Evolutionary conservation across 2,329 filamentous ascomycete species (phyloP), one percentile per base, ranked within the genome.

Genomic region (Colletotrichum tofieldiae): DNA sequence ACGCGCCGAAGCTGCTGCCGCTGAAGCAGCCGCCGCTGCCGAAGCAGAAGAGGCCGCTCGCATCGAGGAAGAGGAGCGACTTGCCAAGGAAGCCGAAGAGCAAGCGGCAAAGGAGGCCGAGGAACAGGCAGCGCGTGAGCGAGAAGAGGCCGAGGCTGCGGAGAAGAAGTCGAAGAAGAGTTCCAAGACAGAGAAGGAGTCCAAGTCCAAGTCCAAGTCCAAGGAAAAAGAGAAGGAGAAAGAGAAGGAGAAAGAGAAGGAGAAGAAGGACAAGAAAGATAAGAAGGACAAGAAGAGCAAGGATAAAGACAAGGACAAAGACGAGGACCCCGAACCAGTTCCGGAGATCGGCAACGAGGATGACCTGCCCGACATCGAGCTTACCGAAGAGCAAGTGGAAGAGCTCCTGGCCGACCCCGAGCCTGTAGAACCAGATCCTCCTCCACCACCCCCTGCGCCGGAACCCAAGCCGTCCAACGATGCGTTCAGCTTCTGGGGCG

Each of bases 401-500:
- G 83, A 85, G 75, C 78, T 86, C 23, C 77, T 86, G 43, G 77
- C 80, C 8, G 69, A 72, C 14, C 76, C 77, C 8, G 76, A 77
- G 52, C 70, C 65, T 32, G 60, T 67, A 18, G 73, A 71, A 14
- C 16, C 65, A 12, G 65, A 52, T 37, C 49, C 56, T 26, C 65
- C 59, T 23, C 65, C 69, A 16, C 69, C 51, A 23, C 51, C 65
- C 35, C 39, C 55, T 14, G 66, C 61, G 29, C 65, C 58, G n/a
- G 56, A 54, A 55, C 77, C 79, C 58, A 79, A 79, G 66, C 75
- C 76, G 55, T 80, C 82, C 67, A 77, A 76, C 52, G 83, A 86
- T 69, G 79, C 86, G 0, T 91, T 90, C 79, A 85, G 85, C 75
- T 90, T 90, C 82, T 91, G 89, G 89, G 87, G 88, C 7, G 63